Percentiles rank a stretch among this genome's conserved stretches.
Conservation (phyloP, 202 grass and related monocot genomes). For the Setaria italica region DNA sequence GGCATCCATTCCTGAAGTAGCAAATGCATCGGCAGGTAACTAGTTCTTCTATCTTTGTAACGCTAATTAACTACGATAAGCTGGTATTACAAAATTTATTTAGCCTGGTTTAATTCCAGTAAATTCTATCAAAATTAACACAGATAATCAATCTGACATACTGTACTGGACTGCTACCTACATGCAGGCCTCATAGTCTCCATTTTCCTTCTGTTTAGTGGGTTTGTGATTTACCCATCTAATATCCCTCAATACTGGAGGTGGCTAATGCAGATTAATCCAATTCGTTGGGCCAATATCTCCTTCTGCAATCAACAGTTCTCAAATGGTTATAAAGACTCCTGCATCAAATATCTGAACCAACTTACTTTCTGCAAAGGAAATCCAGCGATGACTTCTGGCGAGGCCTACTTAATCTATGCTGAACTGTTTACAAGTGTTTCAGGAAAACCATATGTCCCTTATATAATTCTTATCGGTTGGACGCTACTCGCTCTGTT, state of each 20-base stretch:
- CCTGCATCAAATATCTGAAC: constrained; percentile 32
- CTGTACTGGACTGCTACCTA: neutral
- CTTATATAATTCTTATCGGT: constrained; percentile 38
- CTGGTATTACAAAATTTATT: neutral
- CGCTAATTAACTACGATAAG: neutral
- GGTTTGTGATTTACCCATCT: constrained; percentile 50
- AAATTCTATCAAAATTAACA: neutral
- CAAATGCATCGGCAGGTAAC: constrained; percentile 49
- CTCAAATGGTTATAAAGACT: constrained; percentile 30
- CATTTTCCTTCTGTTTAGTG: constrained; percentile 46
- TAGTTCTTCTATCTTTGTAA: neutral
- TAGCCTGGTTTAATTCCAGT: neutral
- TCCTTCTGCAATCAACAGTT: constrained; percentile 42
- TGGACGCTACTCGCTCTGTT: constrained; percentile 33
- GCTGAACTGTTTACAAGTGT: constrained; percentile 18
- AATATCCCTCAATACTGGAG: constrained; percentile 42
- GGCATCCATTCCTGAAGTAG: constrained; percentile 47
- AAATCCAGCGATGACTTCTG: constrained; percentile 29
- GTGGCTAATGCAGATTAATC: constrained; percentile 47
- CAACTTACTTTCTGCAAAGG: constrained; percentile 41
- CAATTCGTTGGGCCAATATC: constrained; percentile 48
- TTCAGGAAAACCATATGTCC: constrained; percentile 32
- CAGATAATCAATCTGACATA: neutral
- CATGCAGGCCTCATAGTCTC: constrained; percentile 39
- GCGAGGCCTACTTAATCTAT: constrained; percentile 43